phyloP scores from a whole-genome alignment of 2,329 filamentous ascomycete genomes.

The Phialophora macrospora region DNA sequence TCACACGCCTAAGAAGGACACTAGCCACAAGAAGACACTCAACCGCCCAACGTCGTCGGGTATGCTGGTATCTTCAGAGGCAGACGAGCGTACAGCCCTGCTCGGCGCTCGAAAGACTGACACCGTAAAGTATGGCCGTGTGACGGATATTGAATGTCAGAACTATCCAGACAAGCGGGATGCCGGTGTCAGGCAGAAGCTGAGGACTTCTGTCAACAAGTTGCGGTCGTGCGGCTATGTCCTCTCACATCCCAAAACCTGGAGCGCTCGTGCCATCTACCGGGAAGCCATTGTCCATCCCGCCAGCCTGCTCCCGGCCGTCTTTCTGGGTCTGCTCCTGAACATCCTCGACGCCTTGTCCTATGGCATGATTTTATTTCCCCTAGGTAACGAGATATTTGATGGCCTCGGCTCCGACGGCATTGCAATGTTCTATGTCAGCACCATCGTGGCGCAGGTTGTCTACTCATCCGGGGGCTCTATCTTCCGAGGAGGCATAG shows the following conservation, averaged over 20 bases:
- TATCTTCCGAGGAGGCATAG: conserved; percentile 86
- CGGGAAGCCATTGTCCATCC: conserved; percentile 69
- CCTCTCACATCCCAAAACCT: conserved; percentile 68
- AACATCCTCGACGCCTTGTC: conserved; percentile 95
- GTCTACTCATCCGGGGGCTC: conserved; percentile 84
- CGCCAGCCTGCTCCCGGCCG: conserved; percentile 75
- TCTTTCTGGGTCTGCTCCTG: conserved; percentile 83
- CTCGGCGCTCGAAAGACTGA: conserved; percentile 33
- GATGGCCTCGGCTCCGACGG: conserved; percentile 85
- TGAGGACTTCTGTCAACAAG: conserved; percentile 21
- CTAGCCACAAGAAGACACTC: conserved; percentile 27
- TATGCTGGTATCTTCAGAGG: conserved; percentile 30
- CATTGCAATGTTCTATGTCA: conserved; percentile 98
- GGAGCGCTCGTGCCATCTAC: conserved; percentile 71
- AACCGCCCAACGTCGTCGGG: conserved; percentile 15
- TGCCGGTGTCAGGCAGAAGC: conserved; percentile 8
- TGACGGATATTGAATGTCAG: conserved; percentile 42
- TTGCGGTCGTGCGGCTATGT: conserved; percentile 30
- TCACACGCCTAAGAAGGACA: conserved; percentile 19
- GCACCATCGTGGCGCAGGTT: conserved; percentile 90
- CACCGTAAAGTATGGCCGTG: conserved; percentile 30
- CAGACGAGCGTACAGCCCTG: conserved; percentile 37
- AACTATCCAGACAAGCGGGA: conserved; percentile 11
- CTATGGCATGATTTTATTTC: conserved; percentile 96
- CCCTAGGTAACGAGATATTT: conserved; percentile 84